phyloP scores from a whole-genome alignment of 441 rosid species.

The Eruca vesicaria region DNA sequence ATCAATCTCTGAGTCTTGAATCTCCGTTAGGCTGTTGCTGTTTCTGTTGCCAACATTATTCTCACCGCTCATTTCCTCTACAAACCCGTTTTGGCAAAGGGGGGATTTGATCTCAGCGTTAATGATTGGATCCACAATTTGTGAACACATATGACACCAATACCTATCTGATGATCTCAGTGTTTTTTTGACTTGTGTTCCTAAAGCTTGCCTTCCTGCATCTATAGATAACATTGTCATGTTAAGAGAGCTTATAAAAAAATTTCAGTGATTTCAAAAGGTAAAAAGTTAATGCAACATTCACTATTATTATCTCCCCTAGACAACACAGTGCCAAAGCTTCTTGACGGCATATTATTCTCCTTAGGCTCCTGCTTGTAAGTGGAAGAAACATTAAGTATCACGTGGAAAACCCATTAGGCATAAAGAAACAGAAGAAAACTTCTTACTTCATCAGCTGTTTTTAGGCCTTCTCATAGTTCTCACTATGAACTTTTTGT shows the following conservation, averaged over 20 bases:
- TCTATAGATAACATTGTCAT: constrained; percentile 11
- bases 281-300: background rate
- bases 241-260: constrained; percentile 4
- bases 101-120: no score
- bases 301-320: constrained; percentile 58
- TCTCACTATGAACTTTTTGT: no score
- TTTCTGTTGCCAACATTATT: no score
- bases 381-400: background rate
- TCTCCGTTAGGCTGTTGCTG: no score
- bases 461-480: constrained; percentile 48
- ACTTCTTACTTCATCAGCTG: constrained; percentile 47
- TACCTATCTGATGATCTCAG: no score
- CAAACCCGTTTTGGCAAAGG: no score
- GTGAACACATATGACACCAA: no score
- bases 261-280: background rate
- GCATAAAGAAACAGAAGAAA: no score
- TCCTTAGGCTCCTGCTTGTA: constrained; percentile 60
- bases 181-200: constrained; percentile 41
- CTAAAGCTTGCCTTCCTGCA: constrained; percentile 53
- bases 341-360: constrained; percentile 53
- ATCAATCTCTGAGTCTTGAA: no score
- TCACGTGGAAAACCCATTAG: no score
- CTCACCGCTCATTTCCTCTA: no score
- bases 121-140: no score
- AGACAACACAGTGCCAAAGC: constrained; percentile 78